Conservation (phyloP, 2,329 filamentous ascomycete genomes). For the Neurospora crassa region DNA sequence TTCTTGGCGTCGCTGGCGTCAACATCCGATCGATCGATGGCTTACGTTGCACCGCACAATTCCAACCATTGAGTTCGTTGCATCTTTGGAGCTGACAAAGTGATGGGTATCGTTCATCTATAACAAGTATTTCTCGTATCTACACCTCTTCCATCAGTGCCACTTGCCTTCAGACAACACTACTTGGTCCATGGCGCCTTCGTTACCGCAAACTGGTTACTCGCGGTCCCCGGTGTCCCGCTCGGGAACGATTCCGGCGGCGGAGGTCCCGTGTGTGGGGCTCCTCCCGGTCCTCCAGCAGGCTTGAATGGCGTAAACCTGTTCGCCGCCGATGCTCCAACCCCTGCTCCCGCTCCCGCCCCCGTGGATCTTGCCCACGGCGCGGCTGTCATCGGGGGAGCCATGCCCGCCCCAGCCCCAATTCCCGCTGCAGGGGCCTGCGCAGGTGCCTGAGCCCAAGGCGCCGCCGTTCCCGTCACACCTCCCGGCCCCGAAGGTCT, state of each 20-base stretch:
- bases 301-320: neutral
- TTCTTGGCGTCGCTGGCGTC: neutral
- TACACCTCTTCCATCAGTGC: neutral
- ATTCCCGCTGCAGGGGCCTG: slow-evolving; percentile 14
- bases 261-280: slow-evolving; percentile 11
- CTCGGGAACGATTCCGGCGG: slow-evolving; percentile 13
- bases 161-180: neutral
- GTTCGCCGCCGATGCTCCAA: slow-evolving; percentile 7
- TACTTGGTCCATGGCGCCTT: slow-evolving; percentile 38
- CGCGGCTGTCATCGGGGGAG: slow-evolving; percentile 19
- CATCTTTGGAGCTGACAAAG: neutral
- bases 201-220: slow-evolving; percentile 31
- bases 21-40: neutral
- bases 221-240: slow-evolving; percentile 24
- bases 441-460: slow-evolving; percentile 18
- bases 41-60: neutral
- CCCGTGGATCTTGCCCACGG: slow-evolving; percentile 27
- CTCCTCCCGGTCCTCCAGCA: slow-evolving; percentile 1
- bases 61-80: neutral
- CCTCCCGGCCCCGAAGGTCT: neutral
- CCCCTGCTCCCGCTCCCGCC: slow-evolving; percentile 2
- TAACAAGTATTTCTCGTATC: neutral
- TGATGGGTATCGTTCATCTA: neutral
- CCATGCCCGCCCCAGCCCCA: neutral
- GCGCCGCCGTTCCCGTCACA: slow-evolving; percentile 13